phyloP scores from a whole-genome alignment of 2,329 filamentous ascomycete species.

The Phialophora macrospora region DNA sequence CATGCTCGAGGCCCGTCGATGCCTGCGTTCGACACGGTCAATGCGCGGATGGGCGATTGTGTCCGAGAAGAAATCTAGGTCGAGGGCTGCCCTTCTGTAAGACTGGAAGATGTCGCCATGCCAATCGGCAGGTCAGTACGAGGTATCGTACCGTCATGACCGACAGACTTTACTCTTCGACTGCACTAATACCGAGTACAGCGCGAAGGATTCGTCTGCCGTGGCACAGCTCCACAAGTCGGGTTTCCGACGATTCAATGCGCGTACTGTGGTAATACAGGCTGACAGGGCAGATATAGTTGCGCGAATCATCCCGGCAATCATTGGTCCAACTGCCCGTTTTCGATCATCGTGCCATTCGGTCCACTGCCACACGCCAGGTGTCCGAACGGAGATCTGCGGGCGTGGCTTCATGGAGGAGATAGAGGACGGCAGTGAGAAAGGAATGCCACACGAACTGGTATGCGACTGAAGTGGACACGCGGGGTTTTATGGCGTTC shows the following conservation, averaged over 20 bases:
- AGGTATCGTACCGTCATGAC: not conserved
- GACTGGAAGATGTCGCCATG: not conserved
- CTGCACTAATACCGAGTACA: not conserved
- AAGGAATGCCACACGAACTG: not conserved
- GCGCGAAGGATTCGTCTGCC: not conserved
- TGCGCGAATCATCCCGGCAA: not conserved
- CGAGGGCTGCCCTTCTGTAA: not conserved
- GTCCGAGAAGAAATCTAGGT: not conserved
- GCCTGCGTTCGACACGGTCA: not conserved
- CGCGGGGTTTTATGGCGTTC: not conserved
- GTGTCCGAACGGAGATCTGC: slow-evolving; percentile 15
- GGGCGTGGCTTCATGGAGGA: not conserved
- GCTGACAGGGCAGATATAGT: not conserved
- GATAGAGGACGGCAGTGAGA: not conserved
- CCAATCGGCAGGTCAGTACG: not conserved
- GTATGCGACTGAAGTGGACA: not conserved
- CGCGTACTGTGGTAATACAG: not conserved
- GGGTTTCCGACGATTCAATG: not conserved
- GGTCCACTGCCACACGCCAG: not conserved
- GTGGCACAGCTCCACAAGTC: not conserved
- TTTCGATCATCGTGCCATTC: not conserved
- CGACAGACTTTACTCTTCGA: not conserved
- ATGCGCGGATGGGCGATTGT: not conserved
- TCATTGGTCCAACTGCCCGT: not conserved
- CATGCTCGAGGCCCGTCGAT: slow-evolving; percentile 18